A percentile compares a stretch with the other conserved stretches of the same genome.
Evolutionary conservation across 106 monocot species (phyloP).

Genomic region (Ottelia alismoides): DNA sequence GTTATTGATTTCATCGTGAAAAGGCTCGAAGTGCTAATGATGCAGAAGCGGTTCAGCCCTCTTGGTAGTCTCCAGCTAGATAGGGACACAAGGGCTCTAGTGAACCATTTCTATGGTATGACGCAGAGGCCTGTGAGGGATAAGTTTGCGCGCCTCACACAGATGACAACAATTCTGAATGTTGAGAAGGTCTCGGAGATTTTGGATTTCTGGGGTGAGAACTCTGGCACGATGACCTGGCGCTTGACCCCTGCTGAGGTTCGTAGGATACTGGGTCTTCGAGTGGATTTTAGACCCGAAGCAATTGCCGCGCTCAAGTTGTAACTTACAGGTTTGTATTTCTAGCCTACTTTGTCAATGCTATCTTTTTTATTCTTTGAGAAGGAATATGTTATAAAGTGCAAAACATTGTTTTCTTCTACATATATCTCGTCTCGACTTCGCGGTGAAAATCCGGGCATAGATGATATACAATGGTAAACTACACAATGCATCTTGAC

Average conservation of each 20-base stretch:
- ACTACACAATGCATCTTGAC: too few species aligned
- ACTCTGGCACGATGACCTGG: constrained; percentile 88
- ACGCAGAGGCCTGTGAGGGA: constrained; percentile 77
- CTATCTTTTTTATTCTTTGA: too few species aligned
- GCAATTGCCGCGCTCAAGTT: constrained; percentile 71
- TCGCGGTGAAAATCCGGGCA: too few species aligned
- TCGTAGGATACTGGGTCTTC: constrained; percentile 55
- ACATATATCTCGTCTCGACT: too few species aligned
- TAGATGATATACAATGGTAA: too few species aligned
- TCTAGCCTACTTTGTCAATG: too few species aligned
- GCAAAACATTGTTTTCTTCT: too few species aligned
- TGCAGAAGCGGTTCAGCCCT: constrained; percentile 86
- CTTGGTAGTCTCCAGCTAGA: constrained; percentile 75
- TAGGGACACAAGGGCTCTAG: too few species aligned
- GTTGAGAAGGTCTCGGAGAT: too few species aligned
- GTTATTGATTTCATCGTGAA: too few species aligned
- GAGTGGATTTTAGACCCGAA: constrained; percentile 73
- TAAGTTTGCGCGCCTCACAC: constrained; percentile 74
- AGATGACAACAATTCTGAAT: constrained; percentile 70
- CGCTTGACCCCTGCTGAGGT: constrained; percentile 84
- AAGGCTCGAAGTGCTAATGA: constrained; percentile 85
- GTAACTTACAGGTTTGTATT: constrained; percentile 14
- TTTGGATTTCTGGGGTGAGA: constrained; percentile 94
- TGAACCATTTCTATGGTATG: constrained; percentile 77
- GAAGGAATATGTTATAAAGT: too few species aligned